Evolutionary conservation across 176 grass and related monocot genomes (phyloP).

Genomic region (Rhipidocladum racemiflorum): DNA sequence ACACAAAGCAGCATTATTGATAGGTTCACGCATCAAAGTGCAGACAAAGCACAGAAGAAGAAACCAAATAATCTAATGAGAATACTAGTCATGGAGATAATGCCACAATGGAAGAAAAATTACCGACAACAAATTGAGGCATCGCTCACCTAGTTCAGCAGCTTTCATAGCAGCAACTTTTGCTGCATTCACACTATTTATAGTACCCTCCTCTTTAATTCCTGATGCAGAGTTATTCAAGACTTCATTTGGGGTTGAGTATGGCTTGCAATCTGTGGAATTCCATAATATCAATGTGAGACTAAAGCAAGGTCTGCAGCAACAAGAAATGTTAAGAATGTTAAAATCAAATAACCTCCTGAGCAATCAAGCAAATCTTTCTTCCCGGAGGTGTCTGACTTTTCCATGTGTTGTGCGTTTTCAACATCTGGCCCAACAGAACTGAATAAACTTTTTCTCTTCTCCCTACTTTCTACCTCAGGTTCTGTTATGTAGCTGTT

Average conservation of each 20-base stretch:
- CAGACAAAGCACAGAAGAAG: conserved; percentile 16
- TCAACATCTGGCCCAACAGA: conserved; percentile 34
- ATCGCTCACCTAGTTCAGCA: conserved; percentile 72
- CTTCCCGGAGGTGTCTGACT: conserved; percentile 24
- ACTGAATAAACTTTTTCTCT: conserved; percentile 60
- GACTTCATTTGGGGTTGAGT: conserved; percentile 24
- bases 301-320: conserved; percentile 4
- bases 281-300: conserved; percentile 13
- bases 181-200: conserved; percentile 63
- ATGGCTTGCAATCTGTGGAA: conserved; percentile 32
- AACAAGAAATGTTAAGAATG: conserved; percentile 18
- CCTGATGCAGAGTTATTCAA: conserved; percentile 28
- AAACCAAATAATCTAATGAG: conserved; percentile 12
- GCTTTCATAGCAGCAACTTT: conserved; percentile 91
- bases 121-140: background rate
- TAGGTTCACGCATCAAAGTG: conserved; percentile 11
- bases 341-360: conserved; percentile 28
- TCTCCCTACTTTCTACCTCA: conserved; percentile 40
- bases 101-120: conserved; percentile 18
- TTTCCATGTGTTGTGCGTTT: conserved; percentile 32
- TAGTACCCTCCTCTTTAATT: conserved; percentile 12
- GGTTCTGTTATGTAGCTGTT: conserved; percentile 10
- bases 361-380: conserved; percentile 11
- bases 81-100: background rate
- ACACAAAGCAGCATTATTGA: conserved; percentile 16